Evolutionary conservation across 2,329 filamentous ascomycete genomes (phyloP), one percentile per base, ranked within the genome.

Genomic region (Cladosporium velox): DNA sequence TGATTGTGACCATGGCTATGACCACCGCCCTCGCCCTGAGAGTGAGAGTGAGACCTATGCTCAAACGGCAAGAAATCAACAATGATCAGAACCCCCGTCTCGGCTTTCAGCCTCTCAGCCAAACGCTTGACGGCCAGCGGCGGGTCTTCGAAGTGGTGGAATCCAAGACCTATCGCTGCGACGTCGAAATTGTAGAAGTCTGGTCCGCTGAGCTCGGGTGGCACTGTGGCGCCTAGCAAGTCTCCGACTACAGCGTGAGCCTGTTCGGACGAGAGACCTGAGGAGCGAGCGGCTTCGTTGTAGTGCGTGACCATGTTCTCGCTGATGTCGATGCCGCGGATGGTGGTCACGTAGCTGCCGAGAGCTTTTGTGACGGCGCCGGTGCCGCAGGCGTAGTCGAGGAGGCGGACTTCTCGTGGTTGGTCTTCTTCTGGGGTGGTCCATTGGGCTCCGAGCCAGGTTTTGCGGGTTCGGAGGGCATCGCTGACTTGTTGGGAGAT

Each of bases 91-190:
- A 77, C 72, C 2, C 75, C 75, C 0, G 70, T 75, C 0, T 58
- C 71, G 1, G 71, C 60, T 47, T 73, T 76, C 11, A 78, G 65
- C 2, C 72, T 52, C 47, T 73, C 71, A 2, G 64, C 64, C 12
- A 78, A 59, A 4, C 73, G 68, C 54, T 72, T 67, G 8, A 77
- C 51, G 3, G 72, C 72, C n/a, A 69, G 34, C 2, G 59, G 62
- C 2, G 75, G 73, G 35, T 75, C 49, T 44, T 74, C 72, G 44
- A 83, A 82, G 59, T 83, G 81, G 68, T 83, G 81, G 71, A 83
- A 82, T 0, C 77, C 81, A 4, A 80, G 76, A 0, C 79, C 78
- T 12, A 82, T 76, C 12, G 77, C 76, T 0, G 76, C 80, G 11
- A 82, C 66, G 62, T 83, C 81, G 67, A 82, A 83, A 44, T 76